Base-by-base conservation (phyloP, 306 rosid species). In the Nissolia schottii region DNA sequence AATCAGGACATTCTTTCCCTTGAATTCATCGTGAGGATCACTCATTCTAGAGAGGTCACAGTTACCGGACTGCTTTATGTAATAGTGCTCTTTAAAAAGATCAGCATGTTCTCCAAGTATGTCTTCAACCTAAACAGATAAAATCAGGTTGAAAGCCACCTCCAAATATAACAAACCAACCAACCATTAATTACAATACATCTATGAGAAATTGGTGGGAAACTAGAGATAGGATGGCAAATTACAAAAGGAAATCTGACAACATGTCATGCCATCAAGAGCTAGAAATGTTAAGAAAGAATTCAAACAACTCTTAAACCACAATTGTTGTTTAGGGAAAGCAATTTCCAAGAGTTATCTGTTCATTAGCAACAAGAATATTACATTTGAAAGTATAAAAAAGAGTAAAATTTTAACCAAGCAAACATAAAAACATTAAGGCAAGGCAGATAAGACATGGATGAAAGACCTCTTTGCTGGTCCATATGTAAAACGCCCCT, bases 401-500 rank as follows among this genome's bases (percentile, higher is more conserved):
- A 20, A 10, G 23, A 76, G 63, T 29, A 61, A 38, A 32, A 64
- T 16, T 32, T 32, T 46, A 63, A 43, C 20, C 56, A 64, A 64
- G 32, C 45, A 64, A 31, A 55, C 32, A 22, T 1, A 77, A 63
- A 69, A 38, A 70, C 16, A 38, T 56, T 23, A 60, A 11, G 13
- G 40, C 67, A 79, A 75, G 62, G 75, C 61, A 57, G 50, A 69
- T 25, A 71, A 71, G 56, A 35, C 7, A 32, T 63, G 66, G 29
- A 73, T 41, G 48, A 55, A 28, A 43, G 15, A 93, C 98, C 97
- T 91, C 96, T 82, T 83, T 31, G 81, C 82, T 86, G 63, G 91
- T 82, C 98, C 98, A 93, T 81, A 91, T 76, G 59, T 93, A 93
- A 80, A 90, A 91, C 78, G 94, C 89, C 70, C 98, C 97, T 86